Percentiles rank a stretch among this genome's conserved stretches.
Evolutionary conservation across 805 yeast species (phyloP).

Genomic region (Yarrowia osloensis): DNA sequence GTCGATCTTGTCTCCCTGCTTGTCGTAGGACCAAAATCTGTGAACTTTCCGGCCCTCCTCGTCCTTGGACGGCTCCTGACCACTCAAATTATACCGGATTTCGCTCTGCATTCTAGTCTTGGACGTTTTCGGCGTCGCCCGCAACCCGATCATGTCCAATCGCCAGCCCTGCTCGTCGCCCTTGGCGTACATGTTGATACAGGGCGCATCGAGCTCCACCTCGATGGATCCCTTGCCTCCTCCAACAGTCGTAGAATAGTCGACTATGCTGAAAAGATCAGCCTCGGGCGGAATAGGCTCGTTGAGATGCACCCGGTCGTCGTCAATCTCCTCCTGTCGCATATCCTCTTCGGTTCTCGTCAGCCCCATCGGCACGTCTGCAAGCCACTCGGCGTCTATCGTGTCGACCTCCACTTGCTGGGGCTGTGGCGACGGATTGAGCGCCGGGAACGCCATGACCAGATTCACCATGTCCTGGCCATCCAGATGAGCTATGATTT

Average conservation of each 20-base stretch:
- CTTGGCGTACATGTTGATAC: conserved; percentile 13
- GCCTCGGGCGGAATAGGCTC: not conserved
- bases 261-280: not conserved
- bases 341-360: conserved; percentile 1
- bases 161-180: not conserved
- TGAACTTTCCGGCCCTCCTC: not conserved
- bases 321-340: not conserved
- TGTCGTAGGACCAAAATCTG: conserved; percentile 13
- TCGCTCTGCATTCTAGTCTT: conserved; percentile 14
- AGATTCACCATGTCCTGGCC: conserved; percentile 22
- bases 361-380: not conserved
- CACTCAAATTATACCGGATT: conserved; percentile 5
- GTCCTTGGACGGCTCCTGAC: not conserved
- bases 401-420: not conserved
- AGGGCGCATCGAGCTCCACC: conserved; percentile 5
- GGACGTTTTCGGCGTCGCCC: not conserved
- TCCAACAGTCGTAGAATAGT: conserved; percentile 4
- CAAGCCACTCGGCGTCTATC: not conserved
- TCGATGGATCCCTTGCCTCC: not conserved
- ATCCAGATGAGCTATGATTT: not conserved
- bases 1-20: not conserved
- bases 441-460: conserved; percentile 3
- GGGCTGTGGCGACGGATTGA: not conserved
- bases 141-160: not conserved
- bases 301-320: not conserved